Base-by-base conservation (phyloP, 1,139 yeast genomes). In the Blastobotrys raffinosifermentans region DNA sequence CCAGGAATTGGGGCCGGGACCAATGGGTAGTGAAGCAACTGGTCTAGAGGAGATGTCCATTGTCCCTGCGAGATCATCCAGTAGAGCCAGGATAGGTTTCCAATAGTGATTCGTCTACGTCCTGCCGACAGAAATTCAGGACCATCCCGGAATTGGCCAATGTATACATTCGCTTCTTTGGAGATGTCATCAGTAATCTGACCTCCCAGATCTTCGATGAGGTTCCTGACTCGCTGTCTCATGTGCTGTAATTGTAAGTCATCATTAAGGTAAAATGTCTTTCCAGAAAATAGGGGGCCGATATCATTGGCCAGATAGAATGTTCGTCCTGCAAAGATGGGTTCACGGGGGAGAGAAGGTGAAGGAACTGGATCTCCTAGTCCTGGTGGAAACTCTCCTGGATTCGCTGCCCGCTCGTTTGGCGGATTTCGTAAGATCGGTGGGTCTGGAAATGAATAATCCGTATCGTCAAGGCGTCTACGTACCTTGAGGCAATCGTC, bases 71-170 rank as follows among this genome's bases (percentile, higher is more conserved):
- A 69, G 31, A 80, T 58, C 66, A 84, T 71, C 60, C 76, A 71
- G 51, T 78, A 80, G 2, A 87, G 58, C 96, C 96, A 87, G 29
- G 71, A 69, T 22, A 82, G 54, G 49, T 78, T 84, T 0, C 91
- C 96, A 13, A 80, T 75, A 3, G 20, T 69, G 50, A 39, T 55
- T 42, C 40, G 46, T 7, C 45, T 40, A 39, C 49, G 45, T 22
- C 60, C 51, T 0, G 74, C 67, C 17, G 62, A 61, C 26, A 63
- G 60, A 64, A 71, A 76, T 17, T 72, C 75, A 1, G 64, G 64
- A 0, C 93, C 93, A 2, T 63, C 63, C 6, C 93, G 64, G 52
- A 67, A 78, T 42, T 70, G 69, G 1, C 94, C 91, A 20, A 86
- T 58, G 51, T 73, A 84, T n/a, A 78, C 72, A 46, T 77, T 77